Conservation (phyloP, 1,284 basidiomycete species). For the Rhodotorula sp. region DNA sequence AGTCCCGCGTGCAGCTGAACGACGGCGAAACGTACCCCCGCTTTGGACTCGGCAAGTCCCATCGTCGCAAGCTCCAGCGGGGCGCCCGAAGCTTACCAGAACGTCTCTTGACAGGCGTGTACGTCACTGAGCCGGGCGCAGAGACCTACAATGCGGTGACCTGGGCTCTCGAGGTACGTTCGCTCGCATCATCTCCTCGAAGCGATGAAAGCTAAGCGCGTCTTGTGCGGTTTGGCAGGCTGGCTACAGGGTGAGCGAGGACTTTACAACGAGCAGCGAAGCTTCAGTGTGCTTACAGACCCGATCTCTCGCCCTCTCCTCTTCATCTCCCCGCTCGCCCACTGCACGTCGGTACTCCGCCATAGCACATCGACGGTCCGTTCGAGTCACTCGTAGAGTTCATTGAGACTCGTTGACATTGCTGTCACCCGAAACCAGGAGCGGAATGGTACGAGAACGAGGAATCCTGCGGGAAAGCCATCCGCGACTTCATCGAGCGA, state of each 20-base stretch:
- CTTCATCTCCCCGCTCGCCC: not conserved
- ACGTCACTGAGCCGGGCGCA: constrained; percentile 37
- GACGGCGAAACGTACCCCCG: constrained; percentile 34
- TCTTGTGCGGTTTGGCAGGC: constrained; percentile 1
- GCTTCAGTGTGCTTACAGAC: not conserved
- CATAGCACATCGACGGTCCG: not conserved
- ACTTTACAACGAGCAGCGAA: not conserved
- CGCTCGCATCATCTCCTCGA: not conserved
- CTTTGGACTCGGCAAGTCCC: constrained; percentile 32
- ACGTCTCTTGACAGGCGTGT: constrained; percentile 2
- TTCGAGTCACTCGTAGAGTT: not conserved
- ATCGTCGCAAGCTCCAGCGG: not conserved
- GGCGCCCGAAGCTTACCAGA: not conserved
- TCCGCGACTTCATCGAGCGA: constrained; percentile 37
- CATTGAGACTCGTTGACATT: not conserved
- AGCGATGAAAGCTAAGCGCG: not conserved
- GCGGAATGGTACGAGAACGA: constrained; percentile 44
- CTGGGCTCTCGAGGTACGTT: constrained; percentile 34
- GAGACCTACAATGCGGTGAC: constrained; percentile 39
- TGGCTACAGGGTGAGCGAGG: constrained; percentile 20
- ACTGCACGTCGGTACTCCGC: not conserved
- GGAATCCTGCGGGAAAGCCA: constrained; percentile 36
- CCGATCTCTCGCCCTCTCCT: not conserved
- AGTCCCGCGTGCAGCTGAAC: constrained; percentile 71
- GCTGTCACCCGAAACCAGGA: constrained; percentile 1